A percentile compares a stretch with the other conserved stretches of the same genome.
phyloP scores from a whole-genome alignment of 2,329 filamentous ascomycete species.

The Epichloe scottii region DNA sequence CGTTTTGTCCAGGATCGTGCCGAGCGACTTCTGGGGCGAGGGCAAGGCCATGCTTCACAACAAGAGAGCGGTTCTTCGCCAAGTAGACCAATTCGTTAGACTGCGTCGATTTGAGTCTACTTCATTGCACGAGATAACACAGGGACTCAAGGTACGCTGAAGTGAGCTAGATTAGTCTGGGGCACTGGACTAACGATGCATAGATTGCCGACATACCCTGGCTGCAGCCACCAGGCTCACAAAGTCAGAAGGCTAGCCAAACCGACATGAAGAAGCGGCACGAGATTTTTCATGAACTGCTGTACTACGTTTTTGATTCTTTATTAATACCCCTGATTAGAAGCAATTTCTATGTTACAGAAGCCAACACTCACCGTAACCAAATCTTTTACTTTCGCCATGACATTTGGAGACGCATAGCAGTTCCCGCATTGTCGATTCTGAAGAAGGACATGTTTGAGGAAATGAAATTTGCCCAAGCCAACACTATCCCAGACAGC shows the following conservation, averaged over 20 bases:
- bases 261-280: constrained; percentile 64
- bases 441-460: constrained; percentile 68
- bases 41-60: constrained; percentile 45
- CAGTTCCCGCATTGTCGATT: constrained; percentile 55
- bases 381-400: constrained; percentile 89
- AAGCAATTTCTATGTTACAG: constrained; percentile 87
- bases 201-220: constrained; percentile 60
- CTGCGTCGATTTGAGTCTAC: constrained; percentile 72
- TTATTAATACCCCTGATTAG: constrained; percentile 77
- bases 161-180: background rate
- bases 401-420: constrained; percentile 72
- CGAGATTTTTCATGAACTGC: constrained; percentile 70
- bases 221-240: constrained; percentile 47
- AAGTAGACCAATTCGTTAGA: constrained; percentile 65
- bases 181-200: background rate
- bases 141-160: constrained; percentile 57
- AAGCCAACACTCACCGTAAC: constrained; percentile 70
- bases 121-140: constrained; percentile 63
- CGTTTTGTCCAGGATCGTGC: constrained; percentile 59
- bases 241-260: constrained; percentile 45
- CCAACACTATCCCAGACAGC: constrained; percentile 43
- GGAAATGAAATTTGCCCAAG: constrained; percentile 50
- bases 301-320: constrained; percentile 92
- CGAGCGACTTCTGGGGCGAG: constrained; percentile 60
- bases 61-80: constrained; percentile 44